Percentiles rank a stretch among this genome's conserved stretches.
phyloP scores from a whole-genome alignment of 345 rosid species.

The Durio zibethinus region DNA sequence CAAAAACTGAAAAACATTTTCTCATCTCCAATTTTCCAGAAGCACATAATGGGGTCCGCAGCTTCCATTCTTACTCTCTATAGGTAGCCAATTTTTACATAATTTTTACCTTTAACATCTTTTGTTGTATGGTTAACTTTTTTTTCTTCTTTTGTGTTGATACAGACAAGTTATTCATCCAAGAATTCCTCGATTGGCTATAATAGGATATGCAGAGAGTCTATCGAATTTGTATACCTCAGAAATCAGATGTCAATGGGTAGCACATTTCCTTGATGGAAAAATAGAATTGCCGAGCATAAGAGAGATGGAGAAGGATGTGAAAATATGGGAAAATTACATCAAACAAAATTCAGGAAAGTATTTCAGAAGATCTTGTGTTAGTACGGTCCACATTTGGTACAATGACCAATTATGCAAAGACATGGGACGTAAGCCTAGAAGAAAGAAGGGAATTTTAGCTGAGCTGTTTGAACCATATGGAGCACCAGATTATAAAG shows the following conservation, averaged over 20 bases:
- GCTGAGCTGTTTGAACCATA: constrained; percentile 35
- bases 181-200: constrained; percentile 26
- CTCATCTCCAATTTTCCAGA: neutral
- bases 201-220: constrained; percentile 22
- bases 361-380: constrained; percentile 26
- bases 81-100: no score
- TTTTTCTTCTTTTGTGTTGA: neutral
- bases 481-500: constrained; percentile 29
- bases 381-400: constrained; percentile 23
- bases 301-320: constrained; percentile 28
- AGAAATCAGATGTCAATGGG: constrained; percentile 27
- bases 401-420: constrained; percentile 38
- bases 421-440: constrained; percentile 36
- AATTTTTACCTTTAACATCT: no score
- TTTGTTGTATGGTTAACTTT: no score
- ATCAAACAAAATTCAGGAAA: constrained; percentile 11
- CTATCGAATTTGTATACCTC: neutral
- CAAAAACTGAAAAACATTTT: neutral
- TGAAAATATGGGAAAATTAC: constrained; percentile 24
- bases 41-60: constrained; percentile 14
- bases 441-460: constrained; percentile 36
- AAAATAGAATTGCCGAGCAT: constrained; percentile 21
- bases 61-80: constrained; percentile 12
- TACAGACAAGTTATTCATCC: constrained; percentile 32
- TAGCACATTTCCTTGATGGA: constrained; percentile 16